phyloP scores from a whole-genome alignment of 2,329 filamentous ascomycete genomes.

The Exophiala phaeomuriformis region DNA sequence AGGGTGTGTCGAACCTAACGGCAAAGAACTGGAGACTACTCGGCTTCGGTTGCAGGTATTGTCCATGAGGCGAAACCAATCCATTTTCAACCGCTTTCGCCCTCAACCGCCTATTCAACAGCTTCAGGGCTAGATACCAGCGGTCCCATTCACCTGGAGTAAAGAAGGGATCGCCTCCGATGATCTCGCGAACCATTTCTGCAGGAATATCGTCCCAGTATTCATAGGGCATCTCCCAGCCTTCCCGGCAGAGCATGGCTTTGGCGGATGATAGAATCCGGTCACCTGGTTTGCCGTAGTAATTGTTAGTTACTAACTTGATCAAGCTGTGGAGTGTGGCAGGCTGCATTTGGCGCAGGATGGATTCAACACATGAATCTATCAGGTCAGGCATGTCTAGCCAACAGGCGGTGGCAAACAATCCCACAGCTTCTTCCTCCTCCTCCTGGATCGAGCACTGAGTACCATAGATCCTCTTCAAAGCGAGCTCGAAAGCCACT shows the following conservation, averaged over 20 bases:
- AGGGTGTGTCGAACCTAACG: conserved; percentile 47
- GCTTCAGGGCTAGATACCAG: conserved; percentile 49
- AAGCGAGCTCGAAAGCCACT: conserved; percentile 47
- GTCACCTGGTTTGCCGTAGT: conserved; percentile 50
- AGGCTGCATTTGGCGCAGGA: conserved; percentile 49
- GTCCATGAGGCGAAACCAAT: conserved; percentile 40
- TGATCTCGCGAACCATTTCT: conserved; percentile 52
- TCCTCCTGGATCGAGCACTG: conserved; percentile 45
- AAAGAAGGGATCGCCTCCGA: conserved; percentile 54
- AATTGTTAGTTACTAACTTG: conserved; percentile 48
- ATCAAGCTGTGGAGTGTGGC: conserved; percentile 45
- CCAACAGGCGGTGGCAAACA: conserved; percentile 53
- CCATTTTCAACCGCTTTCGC: conserved; percentile 43
- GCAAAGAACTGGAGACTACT: conserved; percentile 44
- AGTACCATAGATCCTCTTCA: conserved; percentile 49
- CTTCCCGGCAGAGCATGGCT: conserved; percentile 51
- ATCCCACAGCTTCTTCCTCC: conserved; percentile 46
- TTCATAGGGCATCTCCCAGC: conserved; percentile 47
- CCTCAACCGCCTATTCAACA: conserved; percentile 47
- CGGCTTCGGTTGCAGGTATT: conserved; percentile 41
- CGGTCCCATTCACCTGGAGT: conserved; percentile 52
- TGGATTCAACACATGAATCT: conserved; percentile 47
- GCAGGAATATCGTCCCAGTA: conserved; percentile 53
- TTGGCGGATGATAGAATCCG: conserved; percentile 51
- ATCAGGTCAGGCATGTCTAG: conserved; percentile 52